Percentiles rank a stretch among this genome's conserved stretches.
Evolutionary conservation across 2,329 filamentous ascomycete species (phyloP).

Genomic region (Talaromyces piceae): DNA sequence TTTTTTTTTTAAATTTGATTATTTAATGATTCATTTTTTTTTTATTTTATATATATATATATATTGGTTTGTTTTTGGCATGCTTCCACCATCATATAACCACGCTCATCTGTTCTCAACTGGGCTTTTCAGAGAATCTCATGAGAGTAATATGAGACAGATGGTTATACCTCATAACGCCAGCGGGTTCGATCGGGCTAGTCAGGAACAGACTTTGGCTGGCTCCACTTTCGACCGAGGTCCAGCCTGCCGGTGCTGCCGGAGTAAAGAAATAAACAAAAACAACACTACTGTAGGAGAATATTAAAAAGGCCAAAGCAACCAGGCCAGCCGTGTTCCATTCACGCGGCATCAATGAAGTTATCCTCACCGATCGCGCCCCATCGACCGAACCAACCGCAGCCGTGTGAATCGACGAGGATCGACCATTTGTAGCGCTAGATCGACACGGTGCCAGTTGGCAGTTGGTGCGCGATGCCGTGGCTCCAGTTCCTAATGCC

Average conservation of each 20-base stretch:
- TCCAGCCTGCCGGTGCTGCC: too few relatives aligned
- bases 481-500: neutral
- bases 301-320: neutral
- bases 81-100: neutral
- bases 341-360: too few relatives aligned
- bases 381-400: neutral
- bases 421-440: neutral
- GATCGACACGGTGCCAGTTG: neutral
- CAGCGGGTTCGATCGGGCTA: neutral
- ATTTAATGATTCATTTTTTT: too few relatives aligned
- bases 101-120: neutral
- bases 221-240: constrained; percentile 1
- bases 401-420: neutral
- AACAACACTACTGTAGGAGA: neutral
- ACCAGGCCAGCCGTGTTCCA: too few relatives aligned
- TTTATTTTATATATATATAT: too few relatives aligned
- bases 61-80: neutral
- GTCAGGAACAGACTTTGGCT: constrained; percentile 4
- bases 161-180: neutral
- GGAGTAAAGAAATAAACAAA: too few relatives aligned
- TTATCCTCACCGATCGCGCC: too few relatives aligned
- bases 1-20: neutral
- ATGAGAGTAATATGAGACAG: neutral
- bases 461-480: neutral
- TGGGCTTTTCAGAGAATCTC: neutral